Percentiles rank a stretch among this genome's conserved stretches.
Evolutionary conservation across 495 filamentous ascomycete species (phyloP).

Genomic region (Hypoxylon subgilvum): DNA sequence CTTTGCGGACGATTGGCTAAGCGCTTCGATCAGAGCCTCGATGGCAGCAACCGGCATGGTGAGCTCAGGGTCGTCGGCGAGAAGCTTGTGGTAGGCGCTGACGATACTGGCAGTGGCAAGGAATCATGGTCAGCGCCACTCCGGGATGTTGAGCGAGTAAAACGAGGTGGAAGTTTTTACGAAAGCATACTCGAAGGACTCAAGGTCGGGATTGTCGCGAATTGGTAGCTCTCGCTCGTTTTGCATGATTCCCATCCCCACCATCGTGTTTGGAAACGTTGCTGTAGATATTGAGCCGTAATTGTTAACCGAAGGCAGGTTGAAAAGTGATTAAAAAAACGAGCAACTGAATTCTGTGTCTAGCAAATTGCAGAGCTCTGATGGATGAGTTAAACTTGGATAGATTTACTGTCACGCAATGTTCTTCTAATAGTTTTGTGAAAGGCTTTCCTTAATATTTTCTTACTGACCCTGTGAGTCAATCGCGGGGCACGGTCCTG

Average conservation of each 20-base stretch:
- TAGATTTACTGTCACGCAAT: too few species aligned
- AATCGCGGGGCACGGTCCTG: slow-evolving; percentile 38
- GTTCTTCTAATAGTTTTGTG: too few species aligned
- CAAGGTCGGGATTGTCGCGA: slow-evolving; percentile 39
- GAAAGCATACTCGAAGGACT: slow-evolving; percentile 42
- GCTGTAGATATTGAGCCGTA: too few species aligned
- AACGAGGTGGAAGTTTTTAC: not conserved
- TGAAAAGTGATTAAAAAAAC: too few species aligned
- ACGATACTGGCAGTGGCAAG: slow-evolving; percentile 54
- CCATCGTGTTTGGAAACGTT: too few species aligned
- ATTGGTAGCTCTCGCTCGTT: slow-evolving; percentile 36
- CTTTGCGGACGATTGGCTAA: slow-evolving; percentile 73
- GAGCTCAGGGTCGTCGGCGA: slow-evolving; percentile 73
- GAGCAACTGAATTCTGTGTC: too few species aligned
- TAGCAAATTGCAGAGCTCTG: too few species aligned
- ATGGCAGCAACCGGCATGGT: slow-evolving; percentile 97
- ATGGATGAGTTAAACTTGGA: too few species aligned
- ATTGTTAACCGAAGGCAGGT: too few species aligned
- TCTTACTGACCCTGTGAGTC: too few species aligned
- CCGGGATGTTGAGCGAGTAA: not conserved
- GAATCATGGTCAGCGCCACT: not conserved
- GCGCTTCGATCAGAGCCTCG: slow-evolving; percentile 84
- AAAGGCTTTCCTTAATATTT: too few species aligned
- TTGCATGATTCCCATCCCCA: slow-evolving; percentile 11
- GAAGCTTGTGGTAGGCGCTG: slow-evolving; percentile 57